A percentile compares a stretch with the other conserved stretches of the same genome.
Conservation (phyloP, 208 protist genomes). For the Kentomonas sorsogonicus region DNA sequence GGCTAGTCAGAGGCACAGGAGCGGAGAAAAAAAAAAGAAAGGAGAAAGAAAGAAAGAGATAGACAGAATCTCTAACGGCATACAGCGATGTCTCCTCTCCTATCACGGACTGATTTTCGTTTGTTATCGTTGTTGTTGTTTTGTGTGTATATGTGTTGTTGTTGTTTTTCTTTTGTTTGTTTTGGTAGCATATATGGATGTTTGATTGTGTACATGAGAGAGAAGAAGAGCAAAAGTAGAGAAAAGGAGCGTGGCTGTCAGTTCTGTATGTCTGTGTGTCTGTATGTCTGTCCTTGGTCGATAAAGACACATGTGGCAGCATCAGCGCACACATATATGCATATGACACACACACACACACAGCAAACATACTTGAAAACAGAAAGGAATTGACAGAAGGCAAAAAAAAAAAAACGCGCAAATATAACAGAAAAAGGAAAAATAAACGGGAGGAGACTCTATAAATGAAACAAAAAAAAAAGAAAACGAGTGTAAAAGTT, state of each 20-base stretch:
- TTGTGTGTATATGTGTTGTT: neutral
- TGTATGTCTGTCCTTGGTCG: too few relatives aligned
- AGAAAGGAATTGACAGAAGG: neutral
- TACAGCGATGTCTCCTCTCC: neutral
- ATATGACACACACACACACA: neutral
- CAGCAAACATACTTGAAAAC: neutral
- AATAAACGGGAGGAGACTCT: conserved; percentile 1
- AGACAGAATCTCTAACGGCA: neutral
- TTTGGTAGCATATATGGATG: neutral
- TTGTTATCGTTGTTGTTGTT: neutral
- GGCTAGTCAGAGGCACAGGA: too few relatives aligned
- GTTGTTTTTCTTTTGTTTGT: neutral
- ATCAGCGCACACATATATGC: too few relatives aligned
- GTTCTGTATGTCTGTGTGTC: too few relatives aligned
- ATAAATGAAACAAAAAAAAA: conserved; percentile 4
- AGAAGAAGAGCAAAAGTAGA: neutral
- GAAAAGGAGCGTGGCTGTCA: neutral
- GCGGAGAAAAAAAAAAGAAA: too few relatives aligned
- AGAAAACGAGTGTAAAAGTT: too few relatives aligned
- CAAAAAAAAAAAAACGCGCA: conserved; percentile 18
- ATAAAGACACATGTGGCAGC: too few relatives aligned
- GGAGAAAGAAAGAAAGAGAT: too few relatives aligned
- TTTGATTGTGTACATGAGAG: neutral
- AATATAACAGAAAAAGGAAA: conserved; percentile 10
- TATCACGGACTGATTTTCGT: neutral